Percentiles rank a stretch among this genome's conserved stretches.
These are phyloP conservation scores for Candida tammaniensis DNA, from an alignment of 805 yeast species.

Conservation along the genomic window DNA sequence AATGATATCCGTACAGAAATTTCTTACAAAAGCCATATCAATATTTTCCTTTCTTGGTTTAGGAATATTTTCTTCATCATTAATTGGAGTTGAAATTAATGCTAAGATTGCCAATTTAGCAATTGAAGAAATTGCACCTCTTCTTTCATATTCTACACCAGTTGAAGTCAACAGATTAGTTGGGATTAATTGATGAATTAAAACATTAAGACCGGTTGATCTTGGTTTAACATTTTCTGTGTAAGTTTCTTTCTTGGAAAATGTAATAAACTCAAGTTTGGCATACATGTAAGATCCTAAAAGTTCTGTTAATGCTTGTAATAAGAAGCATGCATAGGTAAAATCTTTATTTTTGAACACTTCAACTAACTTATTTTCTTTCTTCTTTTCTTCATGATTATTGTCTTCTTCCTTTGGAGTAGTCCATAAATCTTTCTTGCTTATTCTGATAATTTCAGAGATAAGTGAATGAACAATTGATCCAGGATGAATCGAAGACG, in stretches of 20 bases:
- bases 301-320: slow-evolving; percentile 67
- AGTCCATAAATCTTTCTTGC: slow-evolving; percentile 36
- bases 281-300: slow-evolving; percentile 76
- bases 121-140: slow-evolving; percentile 54
- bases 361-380: slow-evolving; percentile 19
- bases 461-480: slow-evolving; percentile 66
- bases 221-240: slow-evolving; percentile 58
- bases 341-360: slow-evolving; percentile 54
- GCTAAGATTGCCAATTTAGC: slow-evolving; percentile 62
- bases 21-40: slow-evolving; percentile 70
- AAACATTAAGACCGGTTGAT: slow-evolving; percentile 71
- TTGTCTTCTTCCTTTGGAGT: slow-evolving; percentile 23
- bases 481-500: slow-evolving; percentile 22
- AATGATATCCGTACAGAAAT: slow-evolving; percentile 67
- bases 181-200: slow-evolving; percentile 71
- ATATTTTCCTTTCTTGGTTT: slow-evolving; percentile 57
- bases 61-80: slow-evolving; percentile 43
- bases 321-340: slow-evolving; percentile 63
- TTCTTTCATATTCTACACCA: slow-evolving; percentile 48
- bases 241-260: slow-evolving; percentile 51
- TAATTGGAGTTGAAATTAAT: slow-evolving; percentile 56
- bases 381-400: slow-evolving; percentile 17
- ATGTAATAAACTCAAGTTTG: slow-evolving; percentile 79
- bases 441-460: slow-evolving; percentile 57
- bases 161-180: slow-evolving; percentile 41